Base-by-base conservation (phyloP, 2,329 filamentous ascomycete species). In the Neofusicoccum kwambonambiense region DNA sequence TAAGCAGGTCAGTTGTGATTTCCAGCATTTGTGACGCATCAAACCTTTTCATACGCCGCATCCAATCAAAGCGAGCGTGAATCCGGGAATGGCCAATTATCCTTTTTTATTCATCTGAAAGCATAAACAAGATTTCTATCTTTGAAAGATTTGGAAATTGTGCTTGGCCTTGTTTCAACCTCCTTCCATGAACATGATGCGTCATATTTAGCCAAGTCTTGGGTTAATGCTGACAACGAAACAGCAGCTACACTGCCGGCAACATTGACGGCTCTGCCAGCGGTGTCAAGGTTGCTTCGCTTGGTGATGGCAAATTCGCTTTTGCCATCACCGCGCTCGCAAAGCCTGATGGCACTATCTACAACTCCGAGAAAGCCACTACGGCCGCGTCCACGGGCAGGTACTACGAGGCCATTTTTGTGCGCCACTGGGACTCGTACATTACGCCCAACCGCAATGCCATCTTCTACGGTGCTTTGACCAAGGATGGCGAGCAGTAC, bases 341-440 rank as follows among this genome's bases (percentile, higher is more conserved):
- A 0, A 89, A 86, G 3, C 84, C 89, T 3, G 83, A 88, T 51
- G 93, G 92, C 4, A 80, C 86, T 1, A 83, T 95, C 31, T 88
- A 88, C 77, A 90, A 90, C 73, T 81, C 86, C 12, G 82, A 87
- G 42, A 81, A 83, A 13, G 87, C 85, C 42, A 79, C 85, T 67
- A 86, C 88, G 72, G 80, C 85, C 2, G 78, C 82, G 27, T 89
- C 89, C 19, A 85, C 86, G 3, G 92, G 87, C 34, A 88, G 86
- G 70, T 84, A 92, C 22, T 95, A 95, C 76, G 87, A 86, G 19
- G 86, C 85, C 54, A 85, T 93, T 31, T 95, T 91, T 71, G 90
- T 91, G 34, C 86, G 92, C 13, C 91, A 96, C 72, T 96, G 92
- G 92, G 91, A 96, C 74, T 77, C 84, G n/a, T 96, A 89, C 78